Conservation (phyloP, 31 red algal genomes). For the Odonthalia washingtoniensis region DNA sequence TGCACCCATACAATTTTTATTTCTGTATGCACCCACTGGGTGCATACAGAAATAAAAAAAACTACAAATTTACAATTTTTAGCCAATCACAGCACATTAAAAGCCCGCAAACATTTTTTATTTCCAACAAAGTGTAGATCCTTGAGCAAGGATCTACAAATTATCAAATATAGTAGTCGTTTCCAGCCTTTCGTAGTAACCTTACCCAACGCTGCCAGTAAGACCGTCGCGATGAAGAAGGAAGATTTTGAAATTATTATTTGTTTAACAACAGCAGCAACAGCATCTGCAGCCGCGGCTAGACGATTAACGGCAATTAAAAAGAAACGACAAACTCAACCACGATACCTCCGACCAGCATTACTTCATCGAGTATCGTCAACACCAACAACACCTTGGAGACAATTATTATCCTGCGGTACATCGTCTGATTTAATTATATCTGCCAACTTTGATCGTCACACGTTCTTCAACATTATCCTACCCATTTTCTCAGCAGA, state of each 20-base stretch:
- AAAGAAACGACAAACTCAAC: not conserved
- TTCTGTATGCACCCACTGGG: no score
- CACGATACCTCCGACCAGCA: not conserved
- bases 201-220: not conserved
- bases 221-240: not conserved
- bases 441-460: conserved; percentile 16
- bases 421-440: conserved; percentile 31
- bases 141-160: not conserved
- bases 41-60: not conserved
- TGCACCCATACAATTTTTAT: no score
- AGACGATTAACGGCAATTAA: not conserved
- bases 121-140: not conserved
- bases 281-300: not conserved
- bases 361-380: not conserved
- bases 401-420: not conserved
- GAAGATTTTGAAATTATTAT: not conserved
- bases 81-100: not conserved
- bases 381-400: not conserved
- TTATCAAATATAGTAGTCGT: not conserved
- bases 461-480: not conserved
- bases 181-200: not conserved
- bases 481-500: not conserved
- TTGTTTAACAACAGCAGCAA: not conserved
- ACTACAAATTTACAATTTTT: not conserved
- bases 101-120: not conserved